Conservation (phyloP, 495 filamentous ascomycete genomes). For the Lasiosphaeriaceae sp. region DNA sequence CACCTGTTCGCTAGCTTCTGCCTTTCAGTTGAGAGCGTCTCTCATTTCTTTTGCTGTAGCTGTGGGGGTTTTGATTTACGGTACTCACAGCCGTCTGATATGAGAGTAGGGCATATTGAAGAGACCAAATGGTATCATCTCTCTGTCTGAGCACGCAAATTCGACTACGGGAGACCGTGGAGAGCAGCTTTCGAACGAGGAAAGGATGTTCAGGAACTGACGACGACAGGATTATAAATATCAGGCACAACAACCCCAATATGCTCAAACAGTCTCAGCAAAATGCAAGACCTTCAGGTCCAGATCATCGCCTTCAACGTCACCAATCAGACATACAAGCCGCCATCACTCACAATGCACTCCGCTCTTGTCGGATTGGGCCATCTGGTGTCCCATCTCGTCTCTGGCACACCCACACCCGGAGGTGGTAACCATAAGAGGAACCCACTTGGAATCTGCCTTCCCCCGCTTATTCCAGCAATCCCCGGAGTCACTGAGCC, state of each 20-base stretch:
- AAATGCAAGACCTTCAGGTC: not conserved
- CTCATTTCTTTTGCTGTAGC: not conserved
- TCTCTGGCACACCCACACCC: constrained; percentile 9
- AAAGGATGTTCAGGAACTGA: not conserved
- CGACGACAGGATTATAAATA: constrained; percentile 13
- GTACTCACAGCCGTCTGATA: not conserved
- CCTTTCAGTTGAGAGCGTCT: not conserved
- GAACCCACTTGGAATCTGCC: constrained; percentile 21
- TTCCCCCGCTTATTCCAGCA: constrained; percentile 55
- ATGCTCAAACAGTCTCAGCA: constrained; percentile 9
- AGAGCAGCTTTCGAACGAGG: not conserved
- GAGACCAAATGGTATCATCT: constrained; percentile 17
- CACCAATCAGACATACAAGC: not conserved
- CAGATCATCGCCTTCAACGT: not conserved
- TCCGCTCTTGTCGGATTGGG: constrained; percentile 17
- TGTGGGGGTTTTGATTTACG: constrained; percentile 1
- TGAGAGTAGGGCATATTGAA: not conserved
- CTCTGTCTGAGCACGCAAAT: constrained; percentile 15
- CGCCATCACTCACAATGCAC: constrained; percentile 5
- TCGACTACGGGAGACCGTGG: not conserved
- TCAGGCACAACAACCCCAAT: not conserved
- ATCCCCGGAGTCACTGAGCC: constrained; percentile 56
- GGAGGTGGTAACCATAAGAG: constrained; percentile 13
- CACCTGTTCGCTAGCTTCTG: not conserved
- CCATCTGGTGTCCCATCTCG: constrained; percentile 17